phyloP scores from a whole-genome alignment of 176 grass and related monocot species.

The Rhipidocladum racemiflorum region DNA sequence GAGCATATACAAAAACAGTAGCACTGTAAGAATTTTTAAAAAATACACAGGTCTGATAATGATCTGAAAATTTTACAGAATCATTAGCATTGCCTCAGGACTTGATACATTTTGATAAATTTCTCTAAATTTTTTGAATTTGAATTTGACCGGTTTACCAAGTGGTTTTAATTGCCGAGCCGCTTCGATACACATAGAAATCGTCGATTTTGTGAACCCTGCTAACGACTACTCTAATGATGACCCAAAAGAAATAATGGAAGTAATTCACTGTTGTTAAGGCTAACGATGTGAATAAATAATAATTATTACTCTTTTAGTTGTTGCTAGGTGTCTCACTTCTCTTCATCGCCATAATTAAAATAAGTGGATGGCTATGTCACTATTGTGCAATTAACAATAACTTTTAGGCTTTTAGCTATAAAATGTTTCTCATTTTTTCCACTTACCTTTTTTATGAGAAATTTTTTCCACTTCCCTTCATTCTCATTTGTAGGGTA shows the following conservation, averaged over 20 bases:
- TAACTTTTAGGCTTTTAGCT: not conserved
- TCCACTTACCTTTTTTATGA: not conserved
- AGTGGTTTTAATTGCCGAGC: too few species aligned
- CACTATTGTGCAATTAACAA: not conserved
- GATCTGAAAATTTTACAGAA: too few species aligned
- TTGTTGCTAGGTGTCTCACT: not conserved
- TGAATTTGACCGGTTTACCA: too few species aligned
- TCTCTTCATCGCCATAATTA: not conserved
- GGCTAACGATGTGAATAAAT: not conserved
- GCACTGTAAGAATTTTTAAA: too few species aligned
- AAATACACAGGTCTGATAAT: too few species aligned
- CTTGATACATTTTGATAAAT: too few species aligned
- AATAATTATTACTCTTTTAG: not conserved
- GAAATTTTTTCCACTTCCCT: not conserved
- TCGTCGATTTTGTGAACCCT: too few species aligned
- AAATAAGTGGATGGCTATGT: not conserved
- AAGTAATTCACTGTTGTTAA: not conserved
- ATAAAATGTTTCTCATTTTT: not conserved
- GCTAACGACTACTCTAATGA: too few species aligned
- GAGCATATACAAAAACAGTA: too few species aligned
- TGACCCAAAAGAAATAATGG: not conserved
- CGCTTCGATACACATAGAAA: too few species aligned
- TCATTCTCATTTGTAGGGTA: slow-evolving; percentile 11
- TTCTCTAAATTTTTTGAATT: too few species aligned
- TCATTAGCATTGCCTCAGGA: too few species aligned